Conservation (phyloP, 106 monocot genomes). For the Phalaenopsis equestris region DNA sequence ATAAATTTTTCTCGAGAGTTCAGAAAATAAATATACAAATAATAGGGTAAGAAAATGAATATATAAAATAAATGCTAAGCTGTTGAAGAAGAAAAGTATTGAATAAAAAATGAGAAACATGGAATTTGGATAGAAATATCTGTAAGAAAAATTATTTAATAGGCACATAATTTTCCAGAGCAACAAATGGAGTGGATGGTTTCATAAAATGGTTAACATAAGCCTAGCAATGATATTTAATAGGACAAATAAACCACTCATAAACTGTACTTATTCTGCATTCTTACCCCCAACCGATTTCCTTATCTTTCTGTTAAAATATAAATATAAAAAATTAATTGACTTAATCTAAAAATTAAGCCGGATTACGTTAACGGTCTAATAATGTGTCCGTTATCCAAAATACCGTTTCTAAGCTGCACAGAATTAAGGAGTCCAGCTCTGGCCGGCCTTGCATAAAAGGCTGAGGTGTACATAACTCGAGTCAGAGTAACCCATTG, state of each 20-base stretch:
- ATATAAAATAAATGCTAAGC: too few species aligned
- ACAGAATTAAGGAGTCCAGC: background rate
- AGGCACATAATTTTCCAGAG: too few species aligned
- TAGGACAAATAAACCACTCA: slow-evolving; percentile 5
- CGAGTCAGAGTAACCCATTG: background rate
- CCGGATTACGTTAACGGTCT: slow-evolving; percentile 4
- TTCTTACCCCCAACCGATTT: background rate
- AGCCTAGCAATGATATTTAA: background rate
- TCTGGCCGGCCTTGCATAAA: background rate
- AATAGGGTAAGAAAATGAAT: too few species aligned
- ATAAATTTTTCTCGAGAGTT: too few species aligned
- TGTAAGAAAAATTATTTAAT: too few species aligned
- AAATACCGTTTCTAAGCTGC: background rate
- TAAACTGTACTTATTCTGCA: background rate
- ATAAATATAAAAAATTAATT: background rate
- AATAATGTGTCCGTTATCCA: background rate
- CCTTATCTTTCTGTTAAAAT: background rate
- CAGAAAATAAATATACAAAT: too few species aligned
- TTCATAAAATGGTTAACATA: background rate
- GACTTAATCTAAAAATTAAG: background rate
- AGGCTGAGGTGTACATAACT: background rate
- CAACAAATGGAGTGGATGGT: background rate
- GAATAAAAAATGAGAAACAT: too few species aligned
- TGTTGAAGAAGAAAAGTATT: too few species aligned
- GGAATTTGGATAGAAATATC: too few species aligned